Percentiles rank a stretch among this genome's conserved stretches.
phyloP scores from a whole-genome alignment of 2,329 filamentous ascomycete genomes.

The Achaetomium macrosporum region DNA sequence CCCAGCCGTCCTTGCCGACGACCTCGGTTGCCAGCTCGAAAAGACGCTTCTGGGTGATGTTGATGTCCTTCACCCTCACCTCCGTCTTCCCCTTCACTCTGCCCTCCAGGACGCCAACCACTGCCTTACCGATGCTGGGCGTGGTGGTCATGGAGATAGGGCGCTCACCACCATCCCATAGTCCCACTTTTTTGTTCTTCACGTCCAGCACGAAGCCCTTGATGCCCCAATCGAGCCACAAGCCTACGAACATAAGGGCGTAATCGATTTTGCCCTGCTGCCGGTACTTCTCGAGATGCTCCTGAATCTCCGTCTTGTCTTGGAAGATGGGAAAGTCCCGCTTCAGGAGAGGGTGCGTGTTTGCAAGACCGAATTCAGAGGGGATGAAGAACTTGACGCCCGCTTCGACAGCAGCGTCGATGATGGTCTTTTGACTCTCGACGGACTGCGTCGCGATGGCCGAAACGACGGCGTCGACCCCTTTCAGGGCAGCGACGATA shows the following conservation, averaged over 20 bases:
- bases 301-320: slow-evolving; percentile 29
- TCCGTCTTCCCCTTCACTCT: neutral
- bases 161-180: slow-evolving; percentile 52
- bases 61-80: slow-evolving; percentile 15
- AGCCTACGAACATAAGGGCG: slow-evolving; percentile 51
- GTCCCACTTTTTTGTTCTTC: slow-evolving; percentile 40
- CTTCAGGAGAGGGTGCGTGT: slow-evolving; percentile 16
- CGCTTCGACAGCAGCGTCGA: slow-evolving; percentile 50
- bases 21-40: slow-evolving; percentile 7
- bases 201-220: slow-evolving; percentile 47
- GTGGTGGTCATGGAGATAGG: slow-evolving; percentile 47
- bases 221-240: slow-evolving; percentile 57
- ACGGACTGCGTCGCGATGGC: slow-evolving; percentile 39
- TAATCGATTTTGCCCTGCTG: slow-evolving; percentile 45
- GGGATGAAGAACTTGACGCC: slow-evolving; percentile 54
- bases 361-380: slow-evolving; percentile 41
- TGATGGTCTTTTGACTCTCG: slow-evolving; percentile 42
- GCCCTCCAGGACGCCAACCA: slow-evolving; percentile 40
- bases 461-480: slow-evolving; percentile 50
- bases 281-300: slow-evolving; percentile 46
- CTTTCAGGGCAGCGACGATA: slow-evolving; percentile 40
- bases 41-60: slow-evolving; percentile 7
- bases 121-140: slow-evolving; percentile 42
- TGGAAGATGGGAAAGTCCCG: slow-evolving; percentile 19
- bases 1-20: slow-evolving; percentile 6